Evolutionary conservation across 352 stramenopile genomes (phyloP), one percentile per base, ranked within the genome.

Genomic region (Plasmopara muralis): DNA sequence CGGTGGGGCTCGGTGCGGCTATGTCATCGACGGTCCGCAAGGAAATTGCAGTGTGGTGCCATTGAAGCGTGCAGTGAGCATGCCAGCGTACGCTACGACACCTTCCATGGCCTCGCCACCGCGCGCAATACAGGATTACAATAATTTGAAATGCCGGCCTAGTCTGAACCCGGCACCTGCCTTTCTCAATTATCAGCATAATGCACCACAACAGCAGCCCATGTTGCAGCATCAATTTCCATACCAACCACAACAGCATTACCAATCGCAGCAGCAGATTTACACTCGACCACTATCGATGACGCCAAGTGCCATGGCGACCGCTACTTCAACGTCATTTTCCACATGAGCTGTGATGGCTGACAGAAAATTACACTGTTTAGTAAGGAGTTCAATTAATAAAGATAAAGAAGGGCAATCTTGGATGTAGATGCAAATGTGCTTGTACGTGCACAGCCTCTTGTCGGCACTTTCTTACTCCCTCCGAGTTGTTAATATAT

Each of bases 11-110:
- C 59, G 64, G 39, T 62, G 60, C 37, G 49, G 47, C 30, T 72
- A 69, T 45, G 66, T 57, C 40, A 37, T 16, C 15, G 55, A 47
- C 16, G 35, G 46, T 20, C 18, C 43, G 6, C 39, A 18, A 18
- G 28, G 33, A 3, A 52, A 47, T 31, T 53, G 53, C 15, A 61
- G 42, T 47, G 53, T 66, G 47, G 60, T 60, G 9, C 52, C 55
- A 7, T 44, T 72, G 35, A 72, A 72, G 41, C 64, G 64, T 39
- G 64, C 60, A 16, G 68, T 72, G 60, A 72, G 64, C 46, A 68
- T 68, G 60, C 64, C 64, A 39, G 60, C 64, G 43, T 69, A 72
- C 29, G 52, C 50, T 9, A 61, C 60, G 52, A 66, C 54, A 14
- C 47, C 50, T 40, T 55, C 54, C 25, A 50, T 62, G 18, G 29